A percentile compares a stretch with the other conserved stretches of the same genome.
phyloP scores from a whole-genome alignment of 2,329 filamentous ascomycete species.

The Hymenoscyphus linearis region DNA sequence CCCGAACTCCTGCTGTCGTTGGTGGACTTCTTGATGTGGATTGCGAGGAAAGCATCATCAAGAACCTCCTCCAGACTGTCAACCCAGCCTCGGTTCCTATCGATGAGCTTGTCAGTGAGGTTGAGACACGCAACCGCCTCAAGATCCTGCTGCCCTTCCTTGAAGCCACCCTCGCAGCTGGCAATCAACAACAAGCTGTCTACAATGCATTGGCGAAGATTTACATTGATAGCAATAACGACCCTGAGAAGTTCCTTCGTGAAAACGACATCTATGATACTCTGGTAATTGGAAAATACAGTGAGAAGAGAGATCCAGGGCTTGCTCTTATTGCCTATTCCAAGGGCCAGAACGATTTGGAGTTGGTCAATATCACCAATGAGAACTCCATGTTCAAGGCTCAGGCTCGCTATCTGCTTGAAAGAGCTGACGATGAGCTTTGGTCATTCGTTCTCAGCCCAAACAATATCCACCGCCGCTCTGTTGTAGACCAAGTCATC shows the following conservation, averaged over 20 bases:
- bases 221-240: slow-evolving; percentile 98
- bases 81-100: slow-evolving; percentile 83
- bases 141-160: slow-evolving; percentile 96
- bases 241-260: slow-evolving; percentile 94
- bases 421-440: slow-evolving; percentile 82
- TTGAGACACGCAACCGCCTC: slow-evolving; percentile 91
- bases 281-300: slow-evolving; percentile 84
- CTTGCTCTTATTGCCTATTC: slow-evolving; percentile 86
- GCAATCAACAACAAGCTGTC: slow-evolving; percentile 93
- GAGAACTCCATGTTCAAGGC: slow-evolving; percentile 99
- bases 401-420: slow-evolving; percentile 92
- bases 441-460: slow-evolving; percentile 93
- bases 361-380: slow-evolving; percentile 96
- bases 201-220: slow-evolving; percentile 98
- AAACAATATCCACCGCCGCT: slow-evolving; percentile 93
- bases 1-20: slow-evolving; percentile 84
- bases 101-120: slow-evolving; percentile 86
- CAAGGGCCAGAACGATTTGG: slow-evolving; percentile 95
- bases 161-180: slow-evolving; percentile 80
- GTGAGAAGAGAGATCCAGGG: slow-evolving; percentile 95
- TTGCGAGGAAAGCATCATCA: slow-evolving; percentile 95
- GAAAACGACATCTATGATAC: slow-evolving; percentile 97
- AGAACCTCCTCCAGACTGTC: slow-evolving; percentile 79
- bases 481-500: slow-evolving; percentile 92
- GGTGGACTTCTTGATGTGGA: slow-evolving; percentile 94